Evolutionary conservation across 2,329 filamentous ascomycete genomes (phyloP).

Genomic region (Neofusicoccum cordaticola): DNA sequence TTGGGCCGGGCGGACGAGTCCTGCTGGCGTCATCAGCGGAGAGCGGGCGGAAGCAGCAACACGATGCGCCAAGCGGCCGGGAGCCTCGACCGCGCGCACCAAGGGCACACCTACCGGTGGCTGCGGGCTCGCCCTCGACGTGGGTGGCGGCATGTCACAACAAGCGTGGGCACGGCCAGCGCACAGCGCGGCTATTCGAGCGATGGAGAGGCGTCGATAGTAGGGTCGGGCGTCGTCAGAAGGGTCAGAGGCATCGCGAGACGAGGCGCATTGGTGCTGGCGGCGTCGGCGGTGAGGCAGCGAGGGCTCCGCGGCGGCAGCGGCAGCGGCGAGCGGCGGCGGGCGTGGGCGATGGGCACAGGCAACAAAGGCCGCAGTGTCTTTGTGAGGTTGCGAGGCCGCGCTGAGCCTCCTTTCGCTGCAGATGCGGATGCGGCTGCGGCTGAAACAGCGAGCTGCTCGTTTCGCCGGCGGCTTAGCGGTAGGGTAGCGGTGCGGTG

Average conservation of each 20-base stretch:
- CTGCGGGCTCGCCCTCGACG: conserved; percentile 27
- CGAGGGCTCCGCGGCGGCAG: not conserved
- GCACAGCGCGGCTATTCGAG: not conserved
- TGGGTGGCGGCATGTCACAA: conserved; percentile 35
- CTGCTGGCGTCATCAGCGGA: conserved; percentile 10
- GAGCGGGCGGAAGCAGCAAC: conserved; percentile 10
- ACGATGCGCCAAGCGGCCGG: conserved; percentile 15
- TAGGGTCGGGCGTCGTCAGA: conserved; percentile 9
- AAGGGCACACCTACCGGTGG: conserved; percentile 21
- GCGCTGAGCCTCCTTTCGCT: conserved; percentile 7
- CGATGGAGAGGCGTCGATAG: conserved; percentile 1
- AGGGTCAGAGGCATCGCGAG: conserved; percentile 17
- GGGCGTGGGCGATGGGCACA: not conserved
- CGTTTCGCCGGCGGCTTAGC: not conserved
- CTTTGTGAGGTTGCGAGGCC: not conserved
- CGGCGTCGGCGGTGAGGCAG: conserved; percentile 10
- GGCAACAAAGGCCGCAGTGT: not conserved
- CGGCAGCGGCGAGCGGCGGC: not conserved
- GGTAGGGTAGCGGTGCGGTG: not conserved
- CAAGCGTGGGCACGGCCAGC: not conserved
- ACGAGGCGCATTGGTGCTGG: conserved; percentile 11
- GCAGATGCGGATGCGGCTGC: conserved; percentile 14
- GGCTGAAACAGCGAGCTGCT: conserved; percentile 17
- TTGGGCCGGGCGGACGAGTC: conserved; percentile 20
- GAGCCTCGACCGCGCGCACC: not conserved